Percentiles rank a stretch among this genome's conserved stretches.
phyloP scores from a whole-genome alignment of 768 basidiomycete species.

The Ramaria sp. region DNA sequence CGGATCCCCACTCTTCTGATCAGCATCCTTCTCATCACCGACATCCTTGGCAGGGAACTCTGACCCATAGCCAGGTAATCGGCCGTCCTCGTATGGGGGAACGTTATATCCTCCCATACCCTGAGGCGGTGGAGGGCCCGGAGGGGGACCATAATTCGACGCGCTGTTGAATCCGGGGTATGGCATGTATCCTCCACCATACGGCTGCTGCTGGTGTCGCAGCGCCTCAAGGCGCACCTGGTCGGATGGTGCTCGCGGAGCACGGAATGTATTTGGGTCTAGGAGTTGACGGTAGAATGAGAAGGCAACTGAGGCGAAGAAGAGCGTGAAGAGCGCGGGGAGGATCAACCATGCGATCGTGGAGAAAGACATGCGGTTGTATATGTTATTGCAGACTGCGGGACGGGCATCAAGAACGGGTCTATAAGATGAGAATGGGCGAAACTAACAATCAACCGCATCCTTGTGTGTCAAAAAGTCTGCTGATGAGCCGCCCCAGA shows the following conservation, averaged over 20 bases:
- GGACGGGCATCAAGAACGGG: conserved; percentile 11
- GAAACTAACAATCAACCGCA: conserved; percentile 35
- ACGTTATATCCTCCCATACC: not conserved
- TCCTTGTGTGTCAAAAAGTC: conserved; percentile 22
- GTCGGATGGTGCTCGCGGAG: conserved; percentile 12
- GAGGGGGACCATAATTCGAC: conserved; percentile 3
- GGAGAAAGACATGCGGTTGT: conserved; percentile 56
- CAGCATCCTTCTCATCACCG: not conserved
- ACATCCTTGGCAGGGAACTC: not conserved
- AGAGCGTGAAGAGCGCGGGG: conserved; percentile 39
- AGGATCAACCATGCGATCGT: conserved; percentile 57
- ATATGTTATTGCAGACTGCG: conserved; percentile 52
- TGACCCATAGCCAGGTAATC: not conserved
- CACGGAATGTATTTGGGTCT: conserved; percentile 44
- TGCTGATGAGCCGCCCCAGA: conserved; percentile 35
- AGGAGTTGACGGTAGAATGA: conserved; percentile 66
- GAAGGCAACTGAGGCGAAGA: conserved; percentile 61
- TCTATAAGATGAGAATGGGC: not conserved
- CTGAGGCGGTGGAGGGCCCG: not conserved
- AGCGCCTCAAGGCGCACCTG: conserved; percentile 19
- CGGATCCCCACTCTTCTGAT: not conserved
- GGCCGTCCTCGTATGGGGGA: conserved; percentile 5
- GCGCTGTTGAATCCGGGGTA: not conserved
- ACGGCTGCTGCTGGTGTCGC: not conserved
- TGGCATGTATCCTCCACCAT: not conserved